Conservation (phyloP, 345 rosid genomes). For the Boechera retrofracta region DNA sequence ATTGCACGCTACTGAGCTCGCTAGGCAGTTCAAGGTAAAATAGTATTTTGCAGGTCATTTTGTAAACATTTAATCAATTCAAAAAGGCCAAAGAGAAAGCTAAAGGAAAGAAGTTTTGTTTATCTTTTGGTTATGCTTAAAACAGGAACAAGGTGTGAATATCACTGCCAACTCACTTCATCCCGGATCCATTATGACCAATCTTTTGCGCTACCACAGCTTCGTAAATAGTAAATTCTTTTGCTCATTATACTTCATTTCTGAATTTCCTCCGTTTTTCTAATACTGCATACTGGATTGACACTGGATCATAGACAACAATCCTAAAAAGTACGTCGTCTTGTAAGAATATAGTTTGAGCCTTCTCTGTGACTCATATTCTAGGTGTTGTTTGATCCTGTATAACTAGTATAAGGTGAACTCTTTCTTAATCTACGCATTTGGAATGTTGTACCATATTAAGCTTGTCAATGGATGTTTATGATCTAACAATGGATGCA, state of each 20-base stretch:
- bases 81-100: slow-evolving; percentile 3
- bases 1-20: slow-evolving; percentile 85
- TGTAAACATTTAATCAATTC: background rate
- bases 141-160: slow-evolving; percentile 67
- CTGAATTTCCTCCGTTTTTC: background rate
- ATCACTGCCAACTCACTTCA: slow-evolving; percentile 78
- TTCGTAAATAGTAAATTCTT: slow-evolving; percentile 48
- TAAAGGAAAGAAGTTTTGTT: slow-evolving; percentile 4
- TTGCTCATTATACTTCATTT: background rate
- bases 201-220: slow-evolving; percentile 60
- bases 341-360: slow-evolving; percentile 9
- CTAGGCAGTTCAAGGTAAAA: slow-evolving; percentile 69
- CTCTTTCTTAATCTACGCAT: background rate
- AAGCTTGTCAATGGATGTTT: slow-evolving; percentile 18
- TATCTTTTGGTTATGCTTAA: slow-evolving; percentile 22
- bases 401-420: background rate
- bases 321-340: background rate
- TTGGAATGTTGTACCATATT: background rate
- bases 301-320: background rate
- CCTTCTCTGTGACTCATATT: slow-evolving; percentile 6
- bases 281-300: background rate
- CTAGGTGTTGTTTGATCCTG: slow-evolving; percentile 4
- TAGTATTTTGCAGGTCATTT: background rate
- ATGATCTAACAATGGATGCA: slow-evolving; percentile 3
- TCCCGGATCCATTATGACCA: slow-evolving; percentile 73